phyloP scores from a whole-genome alignment of 768 basidiomycete genomes.

The Russula abietina region DNA sequence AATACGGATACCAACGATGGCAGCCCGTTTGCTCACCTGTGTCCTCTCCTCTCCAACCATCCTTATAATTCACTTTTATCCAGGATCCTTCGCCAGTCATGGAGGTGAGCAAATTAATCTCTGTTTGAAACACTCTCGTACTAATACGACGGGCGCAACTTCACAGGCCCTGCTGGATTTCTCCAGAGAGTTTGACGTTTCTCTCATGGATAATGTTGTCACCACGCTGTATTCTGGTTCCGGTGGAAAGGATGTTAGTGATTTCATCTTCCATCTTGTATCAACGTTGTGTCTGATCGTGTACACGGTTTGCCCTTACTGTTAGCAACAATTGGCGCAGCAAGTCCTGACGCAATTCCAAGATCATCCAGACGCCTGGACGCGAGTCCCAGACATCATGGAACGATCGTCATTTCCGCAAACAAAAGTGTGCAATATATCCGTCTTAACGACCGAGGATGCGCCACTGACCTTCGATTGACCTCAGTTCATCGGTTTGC shows the following conservation, averaged over 20 bases:
- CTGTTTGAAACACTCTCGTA: background rate
- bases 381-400: slow-evolving; percentile 89
- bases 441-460: background rate
- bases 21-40: slow-evolving; percentile 8
- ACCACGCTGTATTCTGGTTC: slow-evolving; percentile 84
- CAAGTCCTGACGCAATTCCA: slow-evolving; percentile 93
- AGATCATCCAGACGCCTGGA: slow-evolving; percentile 96
- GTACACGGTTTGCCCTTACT: slow-evolving; percentile 9
- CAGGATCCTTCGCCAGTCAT: slow-evolving; percentile 11
- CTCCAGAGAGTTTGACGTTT: slow-evolving; percentile 88
- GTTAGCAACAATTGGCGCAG: slow-evolving; percentile 91
- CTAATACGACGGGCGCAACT: background rate
- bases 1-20: slow-evolving; percentile 21
- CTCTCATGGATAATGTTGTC: slow-evolving; percentile 88
- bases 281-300: slow-evolving; percentile 5
- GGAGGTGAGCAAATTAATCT: slow-evolving; percentile 5
- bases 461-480: slow-evolving; percentile 3
- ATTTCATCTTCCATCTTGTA: slow-evolving; percentile 10
- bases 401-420: slow-evolving; percentile 81
- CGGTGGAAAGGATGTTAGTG: slow-evolving; percentile 66
- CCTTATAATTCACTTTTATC: background rate
- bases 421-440: slow-evolving; percentile 53
- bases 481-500: slow-evolving; percentile 68
- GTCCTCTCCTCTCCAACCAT: background rate
- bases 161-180: slow-evolving; percentile 84